These are phyloP conservation scores for Nakataea oryzae DNA, from an alignment of 2,329 filamentous ascomycete genomes.

Conservation along the genomic window DNA sequence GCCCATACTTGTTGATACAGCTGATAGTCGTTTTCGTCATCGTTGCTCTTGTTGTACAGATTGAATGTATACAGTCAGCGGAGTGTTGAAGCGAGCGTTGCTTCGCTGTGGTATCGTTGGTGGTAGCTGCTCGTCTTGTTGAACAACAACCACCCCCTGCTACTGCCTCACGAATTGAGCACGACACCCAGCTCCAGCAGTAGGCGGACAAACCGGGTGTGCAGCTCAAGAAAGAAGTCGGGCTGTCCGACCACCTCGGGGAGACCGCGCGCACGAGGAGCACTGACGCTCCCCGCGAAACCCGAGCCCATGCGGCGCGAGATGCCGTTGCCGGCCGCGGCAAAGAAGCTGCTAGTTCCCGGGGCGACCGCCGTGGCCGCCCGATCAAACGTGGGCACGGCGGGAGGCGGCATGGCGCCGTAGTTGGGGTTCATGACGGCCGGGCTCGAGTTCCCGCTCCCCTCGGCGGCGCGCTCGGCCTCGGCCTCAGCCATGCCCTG, in stretches of 20 bases:
- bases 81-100: too few relatives aligned
- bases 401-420: slow-evolving; percentile 9
- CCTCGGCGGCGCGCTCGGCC: slow-evolving; percentile 41
- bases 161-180: slow-evolving; percentile 30
- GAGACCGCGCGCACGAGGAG: slow-evolving; percentile 48
- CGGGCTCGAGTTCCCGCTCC: slow-evolving; percentile 22
- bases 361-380: slow-evolving; percentile 5
- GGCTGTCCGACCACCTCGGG: slow-evolving; percentile 56
- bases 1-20: too few relatives aligned
- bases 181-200: slow-evolving; percentile 48
- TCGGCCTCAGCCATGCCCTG: slow-evolving; percentile 53
- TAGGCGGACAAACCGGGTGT: slow-evolving; percentile 52
- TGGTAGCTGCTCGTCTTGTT: too few relatives aligned
- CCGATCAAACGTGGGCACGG: background rate
- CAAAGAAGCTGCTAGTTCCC: slow-evolving; percentile 41
- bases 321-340: slow-evolving; percentile 41
- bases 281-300: slow-evolving; percentile 42
- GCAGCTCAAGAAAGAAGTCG: slow-evolving; percentile 59
- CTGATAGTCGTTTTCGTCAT: too few relatives aligned
- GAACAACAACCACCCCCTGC: too few relatives aligned
- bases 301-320: slow-evolving; percentile 46
- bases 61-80: too few relatives aligned
- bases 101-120: too few relatives aligned
- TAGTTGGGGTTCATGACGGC: slow-evolving; percentile 26
- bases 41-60: too few relatives aligned